Base-by-base conservation (phyloP, 2,329 filamentous ascomycete species). In the Lachnellula willkommii region DNA sequence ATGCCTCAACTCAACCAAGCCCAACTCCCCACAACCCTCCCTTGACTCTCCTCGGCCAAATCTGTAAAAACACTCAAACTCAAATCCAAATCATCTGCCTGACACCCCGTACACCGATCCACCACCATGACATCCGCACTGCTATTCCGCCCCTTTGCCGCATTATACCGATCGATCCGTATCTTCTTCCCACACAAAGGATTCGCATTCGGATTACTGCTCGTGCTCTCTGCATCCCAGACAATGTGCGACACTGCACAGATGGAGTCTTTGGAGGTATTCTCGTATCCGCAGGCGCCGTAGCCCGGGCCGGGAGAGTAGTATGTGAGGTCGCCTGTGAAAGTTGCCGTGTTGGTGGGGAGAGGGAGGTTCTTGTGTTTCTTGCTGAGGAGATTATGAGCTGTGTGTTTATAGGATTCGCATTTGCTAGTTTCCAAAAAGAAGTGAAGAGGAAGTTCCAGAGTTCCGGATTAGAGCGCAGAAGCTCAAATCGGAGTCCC, bases 241-340 rank as follows among this genome's bases (percentile, higher is more conserved):
- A 88, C 67, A n/a, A 77, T 66, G 64, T 85, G 80, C 2, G 85
- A 86, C 0, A 93, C 77, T 0, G 89, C 81, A 37, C 81, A 85
- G 42, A 92, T 80, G 55, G 78, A 66, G 55, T 90, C 85, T 7
- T 69, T 71, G 7, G 76, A 73, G 1, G 67, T 70, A 52, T 80
- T 82, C 1, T 72, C 76, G 35, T 79, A 70, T 5, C 88, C 89
- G 67, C 89, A 93, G 0, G 88, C 84, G 12, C 89, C 88, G 4
- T 89, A 75, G 3, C 71, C 75, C n/a, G 85, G 81, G 9, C 71
- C 75, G 0, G 86, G 81, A 17, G 75, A 73, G 69, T 88, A 92
- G 73, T 84, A 92, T 1, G 86, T 90, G 50, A 89, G 69, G 50
- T 89, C 84, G 52, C 85, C 87, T 4, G 73, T 77, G 64, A 81